A percentile compares a stretch with the other conserved stretches of the same genome.
Conservation (phyloP, 371 early-diverging fungal genomes). For the Blastocladiella emersonii region DNA sequence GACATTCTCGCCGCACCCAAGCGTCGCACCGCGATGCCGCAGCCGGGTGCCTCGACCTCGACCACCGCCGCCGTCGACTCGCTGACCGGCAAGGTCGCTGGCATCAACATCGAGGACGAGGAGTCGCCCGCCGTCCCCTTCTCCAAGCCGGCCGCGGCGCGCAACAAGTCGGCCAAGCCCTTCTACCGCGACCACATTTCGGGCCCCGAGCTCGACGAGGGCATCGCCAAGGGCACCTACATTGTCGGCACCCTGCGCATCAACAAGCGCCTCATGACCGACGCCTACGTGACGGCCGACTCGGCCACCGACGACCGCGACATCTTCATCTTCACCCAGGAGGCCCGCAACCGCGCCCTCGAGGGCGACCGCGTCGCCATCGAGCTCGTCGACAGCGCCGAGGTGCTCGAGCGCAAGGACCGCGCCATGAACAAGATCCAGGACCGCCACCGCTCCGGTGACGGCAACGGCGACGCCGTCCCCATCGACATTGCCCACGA, state of each 20-base stretch:
- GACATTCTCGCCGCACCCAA: too few species aligned
- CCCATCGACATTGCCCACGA: constrained; percentile 17
- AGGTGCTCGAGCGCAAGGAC: constrained; percentile 38
- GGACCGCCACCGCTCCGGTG: constrained; percentile 32
- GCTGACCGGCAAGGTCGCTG: too few species aligned
- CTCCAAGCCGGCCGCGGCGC: too few species aligned
- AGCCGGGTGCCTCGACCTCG: too few species aligned
- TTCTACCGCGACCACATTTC: not conserved
- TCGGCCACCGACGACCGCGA: constrained; percentile 38
- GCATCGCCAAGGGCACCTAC: not conserved
- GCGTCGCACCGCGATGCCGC: too few species aligned
- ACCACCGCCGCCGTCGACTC: too few species aligned
- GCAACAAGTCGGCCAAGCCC: too few species aligned
- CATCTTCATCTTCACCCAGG: constrained; percentile 61
- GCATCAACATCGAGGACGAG: too few species aligned
- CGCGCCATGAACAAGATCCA: constrained; percentile 34
- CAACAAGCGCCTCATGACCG: constrained; percentile 64
- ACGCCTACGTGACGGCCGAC: constrained; percentile 70
- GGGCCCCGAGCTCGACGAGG: not conserved
- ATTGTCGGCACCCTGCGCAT: constrained; percentile 59
- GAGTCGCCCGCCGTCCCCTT: too few species aligned
- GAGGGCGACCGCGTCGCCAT: constrained; percentile 81
- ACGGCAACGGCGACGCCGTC: constrained; percentile 33
- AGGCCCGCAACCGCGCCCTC: constrained; percentile 69
- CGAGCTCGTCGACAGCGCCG: constrained; percentile 52